Base-by-base conservation (phyloP, 2,329 filamentous ascomycete species). In the Sporothrix humicola region DNA sequence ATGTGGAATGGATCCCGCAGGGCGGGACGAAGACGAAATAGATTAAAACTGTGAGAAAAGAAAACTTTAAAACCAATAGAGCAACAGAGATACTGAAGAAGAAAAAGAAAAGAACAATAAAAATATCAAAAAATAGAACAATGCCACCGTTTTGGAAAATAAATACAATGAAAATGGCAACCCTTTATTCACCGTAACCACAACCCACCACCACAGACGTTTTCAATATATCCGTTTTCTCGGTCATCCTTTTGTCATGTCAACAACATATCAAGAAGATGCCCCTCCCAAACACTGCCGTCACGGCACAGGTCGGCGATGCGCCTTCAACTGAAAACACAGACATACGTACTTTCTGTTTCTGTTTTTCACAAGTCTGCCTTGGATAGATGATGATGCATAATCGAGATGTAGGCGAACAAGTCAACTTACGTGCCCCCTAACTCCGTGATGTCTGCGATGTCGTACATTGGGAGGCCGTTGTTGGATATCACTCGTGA, bases 11-110 rank as follows among this genome's bases (percentile, higher is more conserved):
- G 20, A 66, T 66, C 42, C 59, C 42, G 42, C 13, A 4, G n/a
- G n/a, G 42, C 61, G 61, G 61, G 61, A 66, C 61, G 20, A 26
- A 26, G 61, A 44, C 61, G 20, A 65, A 66, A 48, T 66, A 66
- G 10, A 66, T 66, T 66, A 48, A 66, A 66, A 10, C 15, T 61
- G 23, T 52, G 10, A 23, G 65, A 65, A 46, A 8, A 13, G 5
- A 5, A 52, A 52, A 52, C 12, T 7, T n/a, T 68, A 4, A 26
- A 31, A n/a, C 3, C 15, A 20, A 50, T 37, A 52, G 26, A 44
- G 63, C 44, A 48, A 37, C 31, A 37, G 23, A 50, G 44, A 10
- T 3, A 31, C 50, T 50, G 20, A 13, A 6, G 3, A 37, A 37
- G 31, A 37, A 37, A 37, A 37, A 37, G 1, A 37, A 37, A 37